A percentile compares a stretch with the other conserved stretches of the same genome.
These are phyloP conservation scores for Pistacia integerrima DNA, from an alignment of 345 rosid genomes.

Conservation along the genomic window DNA sequence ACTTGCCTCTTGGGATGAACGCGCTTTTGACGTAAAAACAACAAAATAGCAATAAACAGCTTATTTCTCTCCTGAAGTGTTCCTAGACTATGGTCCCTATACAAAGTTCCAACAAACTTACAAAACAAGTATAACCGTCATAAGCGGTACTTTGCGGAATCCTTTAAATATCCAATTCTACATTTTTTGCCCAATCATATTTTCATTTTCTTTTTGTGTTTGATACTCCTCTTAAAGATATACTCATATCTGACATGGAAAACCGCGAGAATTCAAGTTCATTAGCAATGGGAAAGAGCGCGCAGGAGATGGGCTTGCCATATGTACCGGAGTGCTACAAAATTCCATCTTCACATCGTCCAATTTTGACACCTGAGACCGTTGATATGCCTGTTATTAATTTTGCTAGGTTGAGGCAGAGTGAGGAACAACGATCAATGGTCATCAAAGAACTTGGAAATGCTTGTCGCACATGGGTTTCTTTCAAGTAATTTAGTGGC, in stretches of 20 bases:
- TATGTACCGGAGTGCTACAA: conserved; percentile 42
- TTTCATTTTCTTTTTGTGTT: neutral
- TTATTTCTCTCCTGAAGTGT: no score
- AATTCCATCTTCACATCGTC: conserved; percentile 32
- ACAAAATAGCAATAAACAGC: no score
- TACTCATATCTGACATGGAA: conserved; percentile 23
- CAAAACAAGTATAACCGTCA: neutral
- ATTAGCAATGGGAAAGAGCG: conserved; percentile 45
- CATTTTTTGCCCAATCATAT: neutral
- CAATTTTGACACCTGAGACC: conserved; percentile 21
- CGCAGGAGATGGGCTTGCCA: conserved; percentile 47
- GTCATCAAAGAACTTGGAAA: conserved; percentile 41
- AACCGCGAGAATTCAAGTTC: conserved; percentile 28
- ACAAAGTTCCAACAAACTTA: neutral
- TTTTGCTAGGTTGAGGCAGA: conserved; percentile 37
- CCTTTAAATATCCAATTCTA: neutral
- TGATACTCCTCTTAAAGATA: neutral
- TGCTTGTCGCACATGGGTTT: conserved; percentile 53
- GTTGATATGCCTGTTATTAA: conserved; percentile 50
- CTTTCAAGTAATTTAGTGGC: conserved; percentile 46
- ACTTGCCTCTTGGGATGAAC: no score
- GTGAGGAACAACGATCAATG: conserved; percentile 26
- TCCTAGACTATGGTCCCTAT: neutral
- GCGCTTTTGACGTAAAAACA: no score
- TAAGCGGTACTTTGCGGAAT: no score